Conservation (phyloP, 805 yeast genomes). For the Candida incommunis region DNA sequence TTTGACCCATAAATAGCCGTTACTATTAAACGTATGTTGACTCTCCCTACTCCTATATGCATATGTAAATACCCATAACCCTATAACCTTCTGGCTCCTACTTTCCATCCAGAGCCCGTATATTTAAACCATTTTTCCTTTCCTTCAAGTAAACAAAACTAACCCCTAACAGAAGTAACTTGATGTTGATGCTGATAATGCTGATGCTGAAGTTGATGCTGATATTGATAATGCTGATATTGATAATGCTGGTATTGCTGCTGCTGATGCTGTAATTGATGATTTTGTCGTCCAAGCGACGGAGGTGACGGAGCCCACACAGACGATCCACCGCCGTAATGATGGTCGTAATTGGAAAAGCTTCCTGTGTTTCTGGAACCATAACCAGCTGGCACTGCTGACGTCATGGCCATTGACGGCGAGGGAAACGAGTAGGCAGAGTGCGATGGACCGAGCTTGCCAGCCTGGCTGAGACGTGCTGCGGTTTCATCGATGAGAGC, state of each 20-base stretch:
- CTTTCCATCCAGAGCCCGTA: too few species aligned
- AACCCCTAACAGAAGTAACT: not conserved
- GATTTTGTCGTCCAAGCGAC: too few species aligned
- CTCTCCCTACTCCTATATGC: not conserved
- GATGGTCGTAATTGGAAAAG: too few species aligned
- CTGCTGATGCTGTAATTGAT: not conserved
- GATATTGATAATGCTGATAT: not conserved
- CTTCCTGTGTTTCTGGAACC: too few species aligned
- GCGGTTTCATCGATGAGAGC: not conserved
- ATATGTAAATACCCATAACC: not conserved
- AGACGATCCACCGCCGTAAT: too few species aligned
- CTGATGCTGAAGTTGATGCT: not conserved
- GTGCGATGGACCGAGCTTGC: not conserved
- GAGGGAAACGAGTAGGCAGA: not conserved
- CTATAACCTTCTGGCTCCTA: not conserved
- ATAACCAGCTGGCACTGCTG: too few species aligned
- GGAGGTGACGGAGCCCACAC: too few species aligned
- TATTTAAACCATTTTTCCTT: too few species aligned
- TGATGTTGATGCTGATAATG: conserved; percentile 1
- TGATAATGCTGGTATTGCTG: not conserved
- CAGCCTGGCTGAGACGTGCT: conserved; percentile 1
- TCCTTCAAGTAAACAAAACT: not conserved
- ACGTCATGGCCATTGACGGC: not conserved
- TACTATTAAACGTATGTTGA: not conserved
- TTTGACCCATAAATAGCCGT: too few species aligned